phyloP scores from a whole-genome alignment of 2,329 filamentous ascomycete genomes.

The Ilyonectria mors-panacis region DNA sequence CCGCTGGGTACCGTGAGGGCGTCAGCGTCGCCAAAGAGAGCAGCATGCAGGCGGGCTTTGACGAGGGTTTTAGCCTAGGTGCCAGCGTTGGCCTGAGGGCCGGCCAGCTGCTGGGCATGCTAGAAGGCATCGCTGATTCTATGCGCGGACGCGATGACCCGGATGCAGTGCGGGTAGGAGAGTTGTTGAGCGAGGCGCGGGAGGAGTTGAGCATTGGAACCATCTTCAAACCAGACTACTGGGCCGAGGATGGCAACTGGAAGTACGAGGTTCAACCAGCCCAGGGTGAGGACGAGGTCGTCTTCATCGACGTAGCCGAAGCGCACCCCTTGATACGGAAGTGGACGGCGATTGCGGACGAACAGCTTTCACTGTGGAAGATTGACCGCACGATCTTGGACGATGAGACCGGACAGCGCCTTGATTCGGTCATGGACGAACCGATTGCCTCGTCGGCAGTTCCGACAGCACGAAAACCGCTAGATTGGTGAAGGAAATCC shows the following conservation, averaged over 20 bases:
- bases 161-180: conserved; percentile 40
- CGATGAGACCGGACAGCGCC: conserved; percentile 51
- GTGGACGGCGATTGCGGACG: conserved; percentile 66
- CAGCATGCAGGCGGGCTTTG: conserved; percentile 89
- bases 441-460: conserved; percentile 42
- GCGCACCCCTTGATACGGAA: conserved; percentile 77
- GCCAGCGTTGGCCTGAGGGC: conserved; percentile 82
- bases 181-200: conserved; percentile 65
- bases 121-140: conserved; percentile 79
- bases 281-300: conserved; percentile 58
- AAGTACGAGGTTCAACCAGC: conserved; percentile 68
- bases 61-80: conserved; percentile 89
- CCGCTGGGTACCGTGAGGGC: conserved; percentile 92
- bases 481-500: conserved; percentile 56
- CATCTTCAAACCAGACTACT: conserved; percentile 77
- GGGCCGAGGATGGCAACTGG: conserved; percentile 80
- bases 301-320: conserved; percentile 74
- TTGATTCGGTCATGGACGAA: conserved; percentile 49
- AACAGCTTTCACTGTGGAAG: conserved; percentile 52
- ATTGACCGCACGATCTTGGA: conserved; percentile 53
- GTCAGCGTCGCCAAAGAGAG: conserved; percentile 81
- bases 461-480: conserved; percentile 49
- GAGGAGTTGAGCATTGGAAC: conserved; percentile 72
- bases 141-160: conserved; percentile 51
- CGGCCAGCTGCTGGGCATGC: conserved; percentile 81